Evolutionary conservation across 2,329 filamentous ascomycete species (phyloP).

Genomic region (Lecanoromycetidae sp.): DNA sequence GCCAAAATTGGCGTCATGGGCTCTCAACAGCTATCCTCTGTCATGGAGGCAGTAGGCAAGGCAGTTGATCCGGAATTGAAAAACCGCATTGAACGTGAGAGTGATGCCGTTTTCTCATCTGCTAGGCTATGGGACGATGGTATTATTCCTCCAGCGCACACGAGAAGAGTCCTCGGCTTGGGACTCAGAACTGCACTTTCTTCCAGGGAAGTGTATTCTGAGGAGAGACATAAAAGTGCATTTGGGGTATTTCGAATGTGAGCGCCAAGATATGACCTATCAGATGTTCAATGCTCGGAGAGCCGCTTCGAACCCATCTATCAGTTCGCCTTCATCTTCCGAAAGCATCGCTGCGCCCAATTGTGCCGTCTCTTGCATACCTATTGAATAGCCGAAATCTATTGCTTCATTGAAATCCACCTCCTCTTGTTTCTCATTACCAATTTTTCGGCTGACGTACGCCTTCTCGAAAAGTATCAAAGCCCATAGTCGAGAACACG

Average conservation of each 20-base stretch:
- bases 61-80: conserved; percentile 68
- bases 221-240: conserved; percentile 50
- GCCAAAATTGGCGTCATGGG: conserved; percentile 97
- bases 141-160: conserved; percentile 66
- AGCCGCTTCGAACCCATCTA: too few species aligned
- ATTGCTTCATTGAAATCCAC: too few species aligned
- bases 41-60: conserved; percentile 91
- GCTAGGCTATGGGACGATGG: conserved; percentile 87
- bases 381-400: too few species aligned
- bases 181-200: conserved; percentile 61
- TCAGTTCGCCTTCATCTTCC: too few species aligned
- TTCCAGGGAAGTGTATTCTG: conserved; percentile 45
- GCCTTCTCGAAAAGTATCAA: background rate
- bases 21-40: conserved; percentile 73
- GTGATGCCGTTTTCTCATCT: conserved; percentile 75
- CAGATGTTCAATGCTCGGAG: background rate
- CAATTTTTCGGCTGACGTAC: too few species aligned
- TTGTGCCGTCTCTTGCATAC: too few species aligned
- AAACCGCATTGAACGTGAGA: conserved; percentile 77
- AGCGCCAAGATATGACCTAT: background rate
- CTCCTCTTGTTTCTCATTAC: too few species aligned
- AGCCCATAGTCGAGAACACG: background rate
- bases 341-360: background rate
- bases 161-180: conserved; percentile 57
- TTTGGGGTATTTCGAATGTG: conserved; percentile 82